Conservation (phyloP, 2,329 filamentous ascomycete species). For the Akanthomyces uredinophilus region DNA sequence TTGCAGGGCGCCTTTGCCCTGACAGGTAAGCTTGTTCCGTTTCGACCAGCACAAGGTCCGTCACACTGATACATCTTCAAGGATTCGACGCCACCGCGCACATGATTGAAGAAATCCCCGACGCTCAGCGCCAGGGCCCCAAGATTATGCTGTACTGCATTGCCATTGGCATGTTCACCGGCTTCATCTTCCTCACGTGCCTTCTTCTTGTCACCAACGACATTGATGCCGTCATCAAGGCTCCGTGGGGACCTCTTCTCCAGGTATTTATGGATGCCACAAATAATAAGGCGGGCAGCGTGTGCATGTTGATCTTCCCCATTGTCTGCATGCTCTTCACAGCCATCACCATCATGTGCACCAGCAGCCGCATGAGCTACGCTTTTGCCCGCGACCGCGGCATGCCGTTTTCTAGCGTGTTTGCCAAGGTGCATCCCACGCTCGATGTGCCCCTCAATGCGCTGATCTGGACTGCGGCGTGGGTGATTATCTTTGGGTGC, state of each 20-base stretch:
- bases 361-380: constrained; percentile 60
- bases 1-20: constrained; percentile 47
- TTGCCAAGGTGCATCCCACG: constrained; percentile 55
- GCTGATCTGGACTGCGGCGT: constrained; percentile 52
- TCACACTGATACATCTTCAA: background rate
- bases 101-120: constrained; percentile 56
- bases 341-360: constrained; percentile 60
- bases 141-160: constrained; percentile 64
- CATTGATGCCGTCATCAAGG: constrained; percentile 49
- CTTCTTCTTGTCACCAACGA: constrained; percentile 60
- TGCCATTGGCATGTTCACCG: constrained; percentile 57
- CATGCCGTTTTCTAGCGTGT: constrained; percentile 55
- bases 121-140: constrained; percentile 53
- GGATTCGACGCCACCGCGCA: constrained; percentile 46
- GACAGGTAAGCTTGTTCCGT: constrained; percentile 25
- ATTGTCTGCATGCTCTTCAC: constrained; percentile 60
- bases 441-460: constrained; percentile 65
- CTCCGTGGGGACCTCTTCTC: constrained; percentile 52
- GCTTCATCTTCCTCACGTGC: constrained; percentile 56
- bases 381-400: constrained; percentile 62
- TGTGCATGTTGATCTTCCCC: constrained; percentile 61
- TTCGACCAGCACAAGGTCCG: too few species aligned
- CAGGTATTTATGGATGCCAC: constrained; percentile 62
- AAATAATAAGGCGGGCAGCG: constrained; percentile 52
- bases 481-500: constrained; percentile 63